A percentile compares a stretch with the other conserved stretches of the same genome.
These are phyloP conservation scores for Piper longum DNA, from an alignment of 164 flowering plant genomes.

Conservation along the genomic window DNA sequence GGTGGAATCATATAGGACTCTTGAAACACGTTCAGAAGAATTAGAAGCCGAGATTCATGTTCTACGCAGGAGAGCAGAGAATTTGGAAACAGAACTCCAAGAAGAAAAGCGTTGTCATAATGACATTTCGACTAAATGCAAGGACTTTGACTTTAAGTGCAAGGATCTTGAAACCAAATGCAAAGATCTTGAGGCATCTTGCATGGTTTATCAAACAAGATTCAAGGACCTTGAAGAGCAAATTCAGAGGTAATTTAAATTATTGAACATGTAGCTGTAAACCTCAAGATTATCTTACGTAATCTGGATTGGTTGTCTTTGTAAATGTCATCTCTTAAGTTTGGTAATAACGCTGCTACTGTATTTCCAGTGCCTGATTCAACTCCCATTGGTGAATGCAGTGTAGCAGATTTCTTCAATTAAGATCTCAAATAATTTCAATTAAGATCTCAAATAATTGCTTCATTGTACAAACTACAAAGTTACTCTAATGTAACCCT, in stretches of 20 bases:
- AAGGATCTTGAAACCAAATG: slow-evolving; percentile 4
- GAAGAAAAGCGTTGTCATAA: slow-evolving; percentile 47
- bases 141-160: slow-evolving; percentile 5
- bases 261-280: no score
- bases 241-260: slow-evolving; percentile 44
- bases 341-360: neutral
- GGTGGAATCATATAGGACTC: slow-evolving; percentile 89
- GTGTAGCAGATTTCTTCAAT: neutral
- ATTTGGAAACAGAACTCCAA: slow-evolving; percentile 55
- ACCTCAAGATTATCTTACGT: neutral
- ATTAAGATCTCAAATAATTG: neutral
- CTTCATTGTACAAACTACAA: no score
- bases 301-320: neutral
- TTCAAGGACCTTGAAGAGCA: slow-evolving; percentile 22
- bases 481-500: neutral
- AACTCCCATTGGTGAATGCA: neutral
- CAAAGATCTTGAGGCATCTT: neutral
- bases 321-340: neutral
- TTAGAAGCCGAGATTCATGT: slow-evolving; percentile 50
- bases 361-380: neutral
- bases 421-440: neutral
- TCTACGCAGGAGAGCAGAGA: slow-evolving; percentile 38
- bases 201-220: neutral
- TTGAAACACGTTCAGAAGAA: slow-evolving; percentile 62
- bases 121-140: slow-evolving; percentile 37